These are phyloP conservation scores for Corchorus olitorius DNA, from an alignment of 345 rosid genomes.

Conservation along the genomic window DNA sequence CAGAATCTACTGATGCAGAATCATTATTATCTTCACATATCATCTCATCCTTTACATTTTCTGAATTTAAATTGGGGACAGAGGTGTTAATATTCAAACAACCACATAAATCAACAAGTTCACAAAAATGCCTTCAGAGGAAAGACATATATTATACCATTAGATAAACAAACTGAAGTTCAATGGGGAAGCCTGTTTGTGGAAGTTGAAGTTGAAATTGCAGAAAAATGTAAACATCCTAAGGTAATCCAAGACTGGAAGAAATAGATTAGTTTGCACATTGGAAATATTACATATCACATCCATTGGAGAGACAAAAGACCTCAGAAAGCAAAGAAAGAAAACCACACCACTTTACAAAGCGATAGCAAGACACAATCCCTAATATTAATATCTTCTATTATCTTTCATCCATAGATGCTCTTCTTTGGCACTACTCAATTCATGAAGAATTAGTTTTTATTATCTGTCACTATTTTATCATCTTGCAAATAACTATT, in stretches of 20 bases:
- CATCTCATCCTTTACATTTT: conserved; percentile 34
- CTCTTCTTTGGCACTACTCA: not conserved
- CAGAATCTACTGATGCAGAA: conserved; percentile 33
- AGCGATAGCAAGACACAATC: not conserved
- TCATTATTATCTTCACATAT: conserved; percentile 31
- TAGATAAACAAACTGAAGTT: conserved; percentile 33
- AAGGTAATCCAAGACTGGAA: conserved; percentile 34
- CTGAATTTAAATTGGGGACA: conserved; percentile 28
- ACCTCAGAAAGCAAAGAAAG: not conserved
- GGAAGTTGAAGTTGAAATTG: conserved; percentile 39
- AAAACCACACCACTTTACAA: not conserved
- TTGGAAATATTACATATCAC: conserved; percentile 18
- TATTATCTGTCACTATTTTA: not conserved
- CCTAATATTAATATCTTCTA: not conserved
- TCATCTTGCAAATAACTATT: not conserved
- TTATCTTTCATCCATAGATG: not conserved
- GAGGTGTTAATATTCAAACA: conserved; percentile 23
- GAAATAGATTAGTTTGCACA: conserved; percentile 27
- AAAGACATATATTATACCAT: conserved; percentile 29
- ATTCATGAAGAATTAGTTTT: not conserved
- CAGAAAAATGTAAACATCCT: conserved; percentile 41
- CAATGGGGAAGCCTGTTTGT: conserved; percentile 36
- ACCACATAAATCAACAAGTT: conserved; percentile 22
- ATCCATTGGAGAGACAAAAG: conserved; percentile 8
- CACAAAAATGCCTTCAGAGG: conserved; percentile 21